A percentile compares a stretch with the other conserved stretches of the same genome.
Conservation (phyloP, 1,139 yeast genomes). For the Taiozyma onychis region DNA sequence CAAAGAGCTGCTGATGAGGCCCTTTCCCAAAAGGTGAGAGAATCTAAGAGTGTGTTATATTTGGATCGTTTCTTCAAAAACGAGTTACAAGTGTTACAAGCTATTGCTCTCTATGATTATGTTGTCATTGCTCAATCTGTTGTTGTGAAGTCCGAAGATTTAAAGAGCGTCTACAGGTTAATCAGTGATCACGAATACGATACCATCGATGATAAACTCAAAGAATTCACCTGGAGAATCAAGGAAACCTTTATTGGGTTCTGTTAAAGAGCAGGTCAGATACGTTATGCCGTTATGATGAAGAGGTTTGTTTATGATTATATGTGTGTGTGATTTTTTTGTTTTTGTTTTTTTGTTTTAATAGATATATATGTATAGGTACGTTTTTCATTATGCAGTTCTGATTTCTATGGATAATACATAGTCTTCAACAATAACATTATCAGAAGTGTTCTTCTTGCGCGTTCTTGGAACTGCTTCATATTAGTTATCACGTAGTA, state of each 20-base stretch:
- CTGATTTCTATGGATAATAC: background rate
- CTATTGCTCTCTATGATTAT: slow-evolving; percentile 29
- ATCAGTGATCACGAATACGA: slow-evolving; percentile 15
- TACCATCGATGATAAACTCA: slow-evolving; percentile 9
- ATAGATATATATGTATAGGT: background rate
- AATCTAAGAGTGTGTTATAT: slow-evolving; percentile 11
- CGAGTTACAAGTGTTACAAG: slow-evolving; percentile 27
- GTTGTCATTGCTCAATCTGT: slow-evolving; percentile 16
- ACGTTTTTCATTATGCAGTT: background rate
- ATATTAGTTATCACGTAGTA: background rate
- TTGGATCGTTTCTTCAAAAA: slow-evolving; percentile 11
- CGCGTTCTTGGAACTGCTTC: background rate
- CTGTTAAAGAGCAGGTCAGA: background rate
- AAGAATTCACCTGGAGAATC: slow-evolving; percentile 21
- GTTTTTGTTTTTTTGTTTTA: background rate
- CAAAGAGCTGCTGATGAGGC: slow-evolving; percentile 7
- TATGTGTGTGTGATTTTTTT: background rate
- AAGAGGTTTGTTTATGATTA: background rate
- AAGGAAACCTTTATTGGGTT: slow-evolving; percentile 13
- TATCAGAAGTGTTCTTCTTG: too few relatives aligned
- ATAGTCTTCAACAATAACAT: background rate
- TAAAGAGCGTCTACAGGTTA: slow-evolving; percentile 15
- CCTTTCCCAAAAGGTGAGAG: slow-evolving; percentile 6
- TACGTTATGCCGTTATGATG: background rate
- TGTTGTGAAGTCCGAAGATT: slow-evolving; percentile 11